Evolutionary conservation across 331 rosid genomes (phyloP).

Genomic region (Malus hybrid): DNA sequence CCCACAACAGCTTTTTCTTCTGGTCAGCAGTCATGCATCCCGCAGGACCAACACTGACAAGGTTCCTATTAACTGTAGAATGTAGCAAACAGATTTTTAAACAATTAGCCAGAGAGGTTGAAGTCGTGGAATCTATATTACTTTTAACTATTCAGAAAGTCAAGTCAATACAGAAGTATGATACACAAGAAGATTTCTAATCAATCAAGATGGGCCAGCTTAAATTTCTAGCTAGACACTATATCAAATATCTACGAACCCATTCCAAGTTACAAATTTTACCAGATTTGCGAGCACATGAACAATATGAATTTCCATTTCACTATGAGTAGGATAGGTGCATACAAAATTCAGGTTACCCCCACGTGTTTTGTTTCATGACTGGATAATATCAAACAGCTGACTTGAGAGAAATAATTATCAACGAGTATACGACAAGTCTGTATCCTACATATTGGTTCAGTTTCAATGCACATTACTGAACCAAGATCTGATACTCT

Average conservation of each 20-base stretch:
- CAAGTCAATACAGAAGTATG: not conserved
- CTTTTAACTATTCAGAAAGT: not conserved
- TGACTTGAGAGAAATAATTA: not conserved
- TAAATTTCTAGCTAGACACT: not conserved
- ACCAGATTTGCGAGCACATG: not conserved
- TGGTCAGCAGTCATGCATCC: slow-evolving; percentile 88
- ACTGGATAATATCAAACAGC: not conserved
- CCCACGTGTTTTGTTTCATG: not conserved
- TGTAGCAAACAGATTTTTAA: slow-evolving; percentile 19
- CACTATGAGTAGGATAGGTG: not conserved
- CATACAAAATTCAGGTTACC: not conserved
- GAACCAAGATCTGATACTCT: not conserved
- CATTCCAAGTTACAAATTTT: not conserved
- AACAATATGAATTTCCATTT: not conserved
- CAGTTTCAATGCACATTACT: not conserved
- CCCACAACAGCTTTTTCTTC: slow-evolving; percentile 98
- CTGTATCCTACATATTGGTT: not conserved
- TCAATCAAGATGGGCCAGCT: not conserved
- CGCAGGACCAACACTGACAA: slow-evolving; percentile 58
- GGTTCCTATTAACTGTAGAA: slow-evolving; percentile 69
- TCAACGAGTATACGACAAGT: not conserved
- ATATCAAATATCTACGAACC: not conserved
- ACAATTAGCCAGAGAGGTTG: slow-evolving; percentile 7
- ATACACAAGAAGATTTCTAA: not conserved
- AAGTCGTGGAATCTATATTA: not conserved